Percentiles rank a stretch among this genome's conserved stretches.
phyloP scores from a whole-genome alignment of 768 basidiomycete species.

The Sarcodon aspratus region DNA sequence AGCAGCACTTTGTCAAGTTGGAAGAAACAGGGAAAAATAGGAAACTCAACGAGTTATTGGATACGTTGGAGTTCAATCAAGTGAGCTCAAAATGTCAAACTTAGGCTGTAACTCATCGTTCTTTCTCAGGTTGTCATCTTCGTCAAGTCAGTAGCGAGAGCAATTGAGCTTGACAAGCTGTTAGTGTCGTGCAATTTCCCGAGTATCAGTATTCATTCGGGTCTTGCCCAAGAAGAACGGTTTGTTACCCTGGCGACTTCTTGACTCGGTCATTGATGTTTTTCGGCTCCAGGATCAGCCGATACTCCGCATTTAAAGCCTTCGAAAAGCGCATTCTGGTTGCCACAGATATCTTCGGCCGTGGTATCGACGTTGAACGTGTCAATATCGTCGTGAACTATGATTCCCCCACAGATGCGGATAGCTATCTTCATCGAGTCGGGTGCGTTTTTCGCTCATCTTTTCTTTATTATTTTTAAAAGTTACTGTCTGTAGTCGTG shows the following conservation, averaged over 20 bases:
- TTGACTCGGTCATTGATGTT: slow-evolving; percentile 2
- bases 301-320: slow-evolving; percentile 97
- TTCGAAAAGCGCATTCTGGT: slow-evolving; percentile 99
- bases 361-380: slow-evolving; percentile 98
- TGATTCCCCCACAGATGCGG: slow-evolving; percentile 93
- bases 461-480: not conserved
- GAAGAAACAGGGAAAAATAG: slow-evolving; percentile 94
- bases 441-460: slow-evolving; percentile 39
- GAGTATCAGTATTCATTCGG: slow-evolving; percentile 94
- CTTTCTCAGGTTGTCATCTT: slow-evolving; percentile 89
- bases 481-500: slow-evolving; percentile 49
- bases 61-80: slow-evolving; percentile 97
- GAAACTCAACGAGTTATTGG: slow-evolving; percentile 91
- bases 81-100: slow-evolving; percentile 26
- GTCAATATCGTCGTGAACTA: slow-evolving; percentile 99
- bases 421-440: slow-evolving; percentile 97
- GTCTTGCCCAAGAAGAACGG: slow-evolving; percentile 92
- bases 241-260: slow-evolving; percentile 20
- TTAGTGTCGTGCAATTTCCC: slow-evolving; percentile 98
- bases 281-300: slow-evolving; percentile 53
- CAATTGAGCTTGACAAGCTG: slow-evolving; percentile 92
- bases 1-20: slow-evolving; percentile 97
- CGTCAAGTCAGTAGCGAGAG: slow-evolving; percentile 95
- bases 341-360: slow-evolving; percentile 97
- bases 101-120: not conserved